Conservation (phyloP, 2,329 filamentous ascomycete genomes). For the Aspergillus candidus region DNA sequence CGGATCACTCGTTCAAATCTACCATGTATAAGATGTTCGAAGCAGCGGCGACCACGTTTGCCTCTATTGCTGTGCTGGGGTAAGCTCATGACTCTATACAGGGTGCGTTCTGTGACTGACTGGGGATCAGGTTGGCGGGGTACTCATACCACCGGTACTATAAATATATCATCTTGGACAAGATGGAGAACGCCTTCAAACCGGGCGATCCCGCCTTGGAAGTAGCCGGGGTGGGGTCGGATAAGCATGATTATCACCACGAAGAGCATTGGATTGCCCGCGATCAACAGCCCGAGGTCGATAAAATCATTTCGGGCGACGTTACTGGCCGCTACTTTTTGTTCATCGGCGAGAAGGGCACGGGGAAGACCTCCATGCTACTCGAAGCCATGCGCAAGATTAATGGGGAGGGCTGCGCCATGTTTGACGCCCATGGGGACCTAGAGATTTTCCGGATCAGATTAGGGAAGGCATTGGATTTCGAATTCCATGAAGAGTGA, state of each 20-base stretch:
- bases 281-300: constrained; percentile 73
- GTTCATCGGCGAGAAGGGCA: constrained; percentile 90
- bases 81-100: constrained; percentile 19
- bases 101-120: constrained; percentile 8
- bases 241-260: constrained; percentile 32
- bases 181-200: constrained; percentile 87
- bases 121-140: constrained; percentile 49
- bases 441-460: constrained; percentile 91
- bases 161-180: constrained; percentile 82
- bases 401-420: constrained; percentile 79
- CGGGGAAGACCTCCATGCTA: constrained; percentile 94
- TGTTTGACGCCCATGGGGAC: constrained; percentile 95
- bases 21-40: constrained; percentile 61
- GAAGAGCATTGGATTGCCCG: constrained; percentile 73
- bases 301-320: constrained; percentile 72
- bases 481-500: constrained; percentile 96
- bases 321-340: constrained; percentile 81
- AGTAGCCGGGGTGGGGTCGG: constrained; percentile 55
- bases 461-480: constrained; percentile 88
- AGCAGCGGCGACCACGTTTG: constrained; percentile 67
- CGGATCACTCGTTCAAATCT: constrained; percentile 29
- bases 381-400: constrained; percentile 92
- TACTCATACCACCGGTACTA: constrained; percentile 78
- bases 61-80: constrained; percentile 66
- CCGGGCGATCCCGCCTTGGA: constrained; percentile 87